Percentiles rank a stretch among this genome's conserved stretches.
Conservation (phyloP, 768 basidiomycete species). For the Rhodotorula taiwanensis region DNA sequence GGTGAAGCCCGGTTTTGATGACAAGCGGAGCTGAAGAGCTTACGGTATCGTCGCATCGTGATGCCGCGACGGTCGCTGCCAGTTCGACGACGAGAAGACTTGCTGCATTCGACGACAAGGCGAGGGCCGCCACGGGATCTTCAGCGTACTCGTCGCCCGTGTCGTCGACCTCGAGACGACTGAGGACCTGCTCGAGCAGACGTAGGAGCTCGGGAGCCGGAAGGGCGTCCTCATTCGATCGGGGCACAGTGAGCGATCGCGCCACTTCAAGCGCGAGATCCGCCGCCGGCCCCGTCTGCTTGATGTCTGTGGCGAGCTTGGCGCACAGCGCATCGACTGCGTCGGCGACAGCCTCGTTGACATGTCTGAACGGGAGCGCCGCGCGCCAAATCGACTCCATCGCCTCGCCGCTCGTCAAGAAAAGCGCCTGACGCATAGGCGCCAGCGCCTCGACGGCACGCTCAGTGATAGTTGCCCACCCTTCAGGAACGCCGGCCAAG, state of each 20-base stretch:
- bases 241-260: no score
- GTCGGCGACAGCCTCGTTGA: background rate
- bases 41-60: slow-evolving; percentile 1
- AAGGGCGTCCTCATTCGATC: no score
- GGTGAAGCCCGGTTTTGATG: no score
- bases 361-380: slow-evolving; percentile 38
- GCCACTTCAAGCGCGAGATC: no score
- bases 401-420: slow-evolving; percentile 64
- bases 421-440: slow-evolving; percentile 52
- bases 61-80: slow-evolving; percentile 7
- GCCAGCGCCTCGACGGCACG: slow-evolving; percentile 34
- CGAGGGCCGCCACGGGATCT: slow-evolving; percentile 4
- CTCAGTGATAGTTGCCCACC: slow-evolving; percentile 3
- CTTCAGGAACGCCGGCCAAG: slow-evolving; percentile 43
- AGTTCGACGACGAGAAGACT: slow-evolving; percentile 21
- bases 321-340: slow-evolving; percentile 16
- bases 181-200: slow-evolving; percentile 18
- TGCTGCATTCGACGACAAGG: slow-evolving; percentile 19
- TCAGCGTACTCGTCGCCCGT: background rate
- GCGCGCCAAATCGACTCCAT: slow-evolving; percentile 64
- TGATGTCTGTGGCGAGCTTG: background rate
- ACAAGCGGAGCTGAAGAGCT: background rate
- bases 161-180: slow-evolving; percentile 4
- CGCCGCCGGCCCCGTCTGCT: no score
- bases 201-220: background rate